Evolutionary conservation across 306 rosid genomes (phyloP), one percentile per base, ranked within the genome.

Genomic region (Abrus pulchellus): DNA sequence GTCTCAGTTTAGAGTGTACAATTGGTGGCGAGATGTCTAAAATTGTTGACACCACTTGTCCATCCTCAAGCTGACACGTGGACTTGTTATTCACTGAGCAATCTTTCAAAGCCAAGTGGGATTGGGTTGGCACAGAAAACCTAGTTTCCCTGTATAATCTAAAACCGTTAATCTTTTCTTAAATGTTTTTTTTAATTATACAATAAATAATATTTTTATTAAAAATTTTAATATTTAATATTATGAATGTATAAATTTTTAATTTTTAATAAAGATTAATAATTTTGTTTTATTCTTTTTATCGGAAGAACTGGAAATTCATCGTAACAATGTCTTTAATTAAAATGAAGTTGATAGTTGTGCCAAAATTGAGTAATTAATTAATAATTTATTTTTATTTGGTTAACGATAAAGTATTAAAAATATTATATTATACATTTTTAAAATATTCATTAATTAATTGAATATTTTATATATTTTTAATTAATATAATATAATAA

Each of bases 91-190:
- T 74, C 47, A 75, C 47, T 27, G 20, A 20, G 20, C 20, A 0
- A 20, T 20, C n/a, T 64, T 64, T 64, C 49, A 40, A 38, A 64
- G 70, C 0, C 50, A 40, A 64, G 45, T 70, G 32, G 20, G 20
- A 0, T 20, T 20, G 12, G 56, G 5, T 41, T n/a, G 59, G 79
- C 79, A 45, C 79, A 10, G 59, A 75, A 75, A 59, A 47, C 70
- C 47, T 68, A 29, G 74, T 28, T 29, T 28, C 20, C 20, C 5
- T 27, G 41, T 68, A 12, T 68, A 40, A 65, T 20, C 71, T 20
- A 40, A 65, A n/a, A 64, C 50, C 49, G 14, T 66, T 43, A 66
- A 66, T n/a, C 36, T 20, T 20, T 20, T 20, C 20, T 20, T 20
- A 20, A 20, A 20, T 20, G 20, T 20, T 20, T 20, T 20, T 20